A percentile compares a stretch with the other conserved stretches of the same genome.
These are phyloP conservation scores for Fraxinus quadrangulata DNA, from an alignment of 257 asterid species.

Conservation along the genomic window DNA sequence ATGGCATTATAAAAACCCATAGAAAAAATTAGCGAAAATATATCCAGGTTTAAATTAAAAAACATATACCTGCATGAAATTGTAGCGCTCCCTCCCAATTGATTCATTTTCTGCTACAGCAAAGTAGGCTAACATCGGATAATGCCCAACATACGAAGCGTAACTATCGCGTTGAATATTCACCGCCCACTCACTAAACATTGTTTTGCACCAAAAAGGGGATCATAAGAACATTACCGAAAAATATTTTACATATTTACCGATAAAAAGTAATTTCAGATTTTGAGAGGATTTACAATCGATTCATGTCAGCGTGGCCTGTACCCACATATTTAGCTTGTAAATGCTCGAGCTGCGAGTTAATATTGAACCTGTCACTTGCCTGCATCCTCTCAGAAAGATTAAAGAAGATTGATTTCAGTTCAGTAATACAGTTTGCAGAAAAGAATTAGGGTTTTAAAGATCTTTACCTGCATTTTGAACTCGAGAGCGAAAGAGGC, in stretches of 20 bases:
- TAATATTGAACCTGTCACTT: constrained; percentile 93
- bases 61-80: constrained; percentile 84
- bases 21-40: background rate
- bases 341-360: constrained; percentile 95
- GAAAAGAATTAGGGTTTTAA: constrained; percentile 27
- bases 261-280: background rate
- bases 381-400: constrained; percentile 54
- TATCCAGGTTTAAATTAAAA: background rate
- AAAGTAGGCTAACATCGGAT: constrained; percentile 82
- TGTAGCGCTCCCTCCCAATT: constrained; percentile 95
- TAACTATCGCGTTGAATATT: constrained; percentile 90
- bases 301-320: constrained; percentile 93
- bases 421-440: background rate
- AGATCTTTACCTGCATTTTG: constrained; percentile 28
- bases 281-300: constrained; percentile 54
- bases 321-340: constrained; percentile 99
- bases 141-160: constrained; percentile 90
- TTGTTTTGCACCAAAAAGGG: background rate
- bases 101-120: constrained; percentile 98
- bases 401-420: background rate
- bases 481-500: background rate
- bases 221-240: background rate
- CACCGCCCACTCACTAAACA: constrained; percentile 95
- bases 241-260: background rate
- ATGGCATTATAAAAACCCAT: background rate